Conservation (phyloP, 208 protist species). For the Acanthamoeba divionensis region DNA sequence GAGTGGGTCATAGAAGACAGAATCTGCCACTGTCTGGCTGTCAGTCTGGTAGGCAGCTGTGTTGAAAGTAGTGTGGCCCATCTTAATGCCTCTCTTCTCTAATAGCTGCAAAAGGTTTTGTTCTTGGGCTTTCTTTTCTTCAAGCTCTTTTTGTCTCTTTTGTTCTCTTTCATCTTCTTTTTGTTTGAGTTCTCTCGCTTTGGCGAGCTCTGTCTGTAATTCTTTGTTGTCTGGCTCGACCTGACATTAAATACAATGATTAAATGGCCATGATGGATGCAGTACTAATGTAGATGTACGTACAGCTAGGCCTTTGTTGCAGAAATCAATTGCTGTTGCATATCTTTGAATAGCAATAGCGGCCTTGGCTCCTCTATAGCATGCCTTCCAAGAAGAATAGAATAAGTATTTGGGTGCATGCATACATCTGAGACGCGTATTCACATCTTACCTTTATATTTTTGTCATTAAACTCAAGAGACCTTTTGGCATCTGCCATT, state of each 20-base stretch:
- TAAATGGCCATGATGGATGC: neutral
- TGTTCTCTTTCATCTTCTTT: neutral
- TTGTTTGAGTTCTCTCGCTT: neutral
- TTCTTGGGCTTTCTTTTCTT: neutral
- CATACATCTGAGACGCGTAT: neutral
- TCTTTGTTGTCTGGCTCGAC: conserved; percentile 44
- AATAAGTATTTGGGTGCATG: neutral
- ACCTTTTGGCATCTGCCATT: neutral
- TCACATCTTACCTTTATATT: neutral
- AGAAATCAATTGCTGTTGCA: neutral
- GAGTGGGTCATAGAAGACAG: neutral
- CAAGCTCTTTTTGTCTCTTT: neutral
- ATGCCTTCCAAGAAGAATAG: neutral
- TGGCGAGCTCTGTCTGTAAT: neutral
- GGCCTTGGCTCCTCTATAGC: neutral
- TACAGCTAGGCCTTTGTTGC: neutral
- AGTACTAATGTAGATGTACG: neutral
- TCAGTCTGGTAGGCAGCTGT: neutral
- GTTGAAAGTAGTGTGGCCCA: neutral
- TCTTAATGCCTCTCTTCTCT: conserved; percentile 27
- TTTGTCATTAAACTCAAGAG: neutral
- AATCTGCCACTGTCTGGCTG: neutral
- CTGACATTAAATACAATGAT: neutral
- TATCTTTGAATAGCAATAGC: neutral
- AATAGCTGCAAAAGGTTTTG: neutral